Percentiles rank a stretch among this genome's conserved stretches.
Conservation (phyloP, 768 basidiomycete genomes). For the Pulveroboletus ravenelii region DNA sequence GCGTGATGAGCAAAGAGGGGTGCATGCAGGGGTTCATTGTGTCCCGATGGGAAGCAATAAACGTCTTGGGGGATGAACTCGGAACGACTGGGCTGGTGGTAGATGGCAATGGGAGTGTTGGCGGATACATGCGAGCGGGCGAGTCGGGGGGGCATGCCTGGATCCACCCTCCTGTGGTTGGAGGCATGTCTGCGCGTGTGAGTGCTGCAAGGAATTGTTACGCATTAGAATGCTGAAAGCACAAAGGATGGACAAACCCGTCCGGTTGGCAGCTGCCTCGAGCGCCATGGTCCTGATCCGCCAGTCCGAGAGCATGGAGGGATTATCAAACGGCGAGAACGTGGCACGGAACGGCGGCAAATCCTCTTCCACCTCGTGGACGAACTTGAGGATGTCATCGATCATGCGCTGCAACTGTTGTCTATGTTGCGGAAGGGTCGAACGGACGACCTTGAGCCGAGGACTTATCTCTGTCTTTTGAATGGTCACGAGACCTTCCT, state of each 20-base stretch:
- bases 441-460: constrained; percentile 5
- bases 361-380: constrained; percentile 13
- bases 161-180: constrained; percentile 24
- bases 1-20: constrained; percentile 34
- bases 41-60: too few relatives aligned
- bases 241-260: too few relatives aligned
- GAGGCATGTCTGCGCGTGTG: constrained; percentile 31
- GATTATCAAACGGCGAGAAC: constrained; percentile 27
- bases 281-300: too few relatives aligned
- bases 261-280: too few relatives aligned
- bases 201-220: too few relatives aligned
- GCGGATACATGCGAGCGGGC: constrained; percentile 26
- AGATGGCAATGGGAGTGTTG: constrained; percentile 21
- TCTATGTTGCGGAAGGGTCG: constrained; percentile 6
- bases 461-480: too few relatives aligned
- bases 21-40: constrained; percentile 6
- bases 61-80: too few relatives aligned
- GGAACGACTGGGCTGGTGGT: too few relatives aligned
- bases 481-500: neutral
- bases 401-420: too few relatives aligned
- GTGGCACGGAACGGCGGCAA: constrained; percentile 32
- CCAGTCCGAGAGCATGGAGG: too few relatives aligned
- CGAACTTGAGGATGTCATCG: too few relatives aligned
- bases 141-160: constrained; percentile 20
- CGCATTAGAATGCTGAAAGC: too few relatives aligned